Evolutionary conservation across 2,329 filamentous ascomycete species (phyloP), one percentile per base, ranked within the genome.

Genomic region (Geoglossum cookeanum): DNA sequence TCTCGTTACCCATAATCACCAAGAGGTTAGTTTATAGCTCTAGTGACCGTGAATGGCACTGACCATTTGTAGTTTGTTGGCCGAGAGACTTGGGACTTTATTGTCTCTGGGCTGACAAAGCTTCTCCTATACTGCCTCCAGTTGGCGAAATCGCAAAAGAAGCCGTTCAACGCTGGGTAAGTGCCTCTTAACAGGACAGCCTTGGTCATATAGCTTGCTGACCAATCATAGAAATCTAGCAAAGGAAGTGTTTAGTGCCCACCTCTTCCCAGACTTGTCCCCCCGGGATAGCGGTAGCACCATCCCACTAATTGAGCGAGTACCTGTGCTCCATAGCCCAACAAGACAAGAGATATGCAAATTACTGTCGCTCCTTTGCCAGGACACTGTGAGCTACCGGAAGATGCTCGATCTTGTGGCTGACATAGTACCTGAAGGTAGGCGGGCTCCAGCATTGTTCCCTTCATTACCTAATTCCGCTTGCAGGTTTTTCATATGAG

Each of bases 191-290:
- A 44, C 32, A 32, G 30, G n/a, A 22, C n/a, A 53, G 33, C 30
- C 2, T 3, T 29, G 7, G 13, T 17, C 29, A n/a, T 55, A 6
- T 27, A 4, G 27, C 29, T 9, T 22, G 9, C 45, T 33, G 22
- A 45, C 17, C 8, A 6, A 22, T 11, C 27, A 35, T 60, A 72
- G 71, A 53, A 64, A 67, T n/a, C 66, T 78, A 52, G 72, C 75
- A 8, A 70, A 72, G 55, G 68, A 69, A 2, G 65, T 89, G 0
- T 79, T 88, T 62, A 78, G 75, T 64, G 77, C 72, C 57, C 82
- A 84, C 63, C 70, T 89, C 0, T 87, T 87, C 62, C 84, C 85
- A 0, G 72, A 75, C 44, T 63, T 73, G 17, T 72, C 71, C 1
- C 64, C 68, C 6, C 59, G 64, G 3, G 63, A 65, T 2, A 62